Evolutionary conservation across 1,139 yeast genomes (phyloP).

Genomic region (Saccharomyces uvarum): DNA sequence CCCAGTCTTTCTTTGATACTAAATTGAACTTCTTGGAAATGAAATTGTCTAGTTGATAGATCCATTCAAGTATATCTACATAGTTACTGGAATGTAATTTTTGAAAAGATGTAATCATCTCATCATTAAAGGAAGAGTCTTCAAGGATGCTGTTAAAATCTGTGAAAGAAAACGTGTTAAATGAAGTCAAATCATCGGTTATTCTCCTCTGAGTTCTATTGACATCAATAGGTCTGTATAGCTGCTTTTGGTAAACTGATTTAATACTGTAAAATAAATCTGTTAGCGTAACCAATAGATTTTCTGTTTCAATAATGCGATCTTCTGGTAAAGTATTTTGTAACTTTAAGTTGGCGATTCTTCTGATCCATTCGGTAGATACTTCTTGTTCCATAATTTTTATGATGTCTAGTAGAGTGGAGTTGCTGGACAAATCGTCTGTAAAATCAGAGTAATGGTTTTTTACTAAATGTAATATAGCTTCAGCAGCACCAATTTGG

Average conservation of each 20-base stretch:
- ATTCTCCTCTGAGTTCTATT: slow-evolving; percentile 20
- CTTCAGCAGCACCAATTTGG: slow-evolving; percentile 76
- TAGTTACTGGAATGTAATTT: slow-evolving; percentile 40
- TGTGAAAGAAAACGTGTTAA: slow-evolving; percentile 14
- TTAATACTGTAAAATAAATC: slow-evolving; percentile 63
- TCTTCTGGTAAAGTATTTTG: slow-evolving; percentile 3
- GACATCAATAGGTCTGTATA: slow-evolving; percentile 60
- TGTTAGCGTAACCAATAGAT: slow-evolving; percentile 43
- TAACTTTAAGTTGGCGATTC: slow-evolving; percentile 13
- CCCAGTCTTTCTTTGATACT: slow-evolving; percentile 71
- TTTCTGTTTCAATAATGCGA: slow-evolving; percentile 31
- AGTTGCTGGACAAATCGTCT: slow-evolving; percentile 56
- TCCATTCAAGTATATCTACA: slow-evolving; percentile 31
- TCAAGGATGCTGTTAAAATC: slow-evolving; percentile 14
- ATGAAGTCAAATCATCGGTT: slow-evolving; percentile 14
- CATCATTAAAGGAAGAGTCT: slow-evolving; percentile 14
- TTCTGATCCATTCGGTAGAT: slow-evolving; percentile 59
- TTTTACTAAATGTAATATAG: slow-evolving; percentile 60
- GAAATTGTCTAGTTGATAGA: slow-evolving; percentile 57
- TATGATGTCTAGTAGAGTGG: slow-evolving; percentile 56
- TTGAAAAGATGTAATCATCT: slow-evolving; percentile 23
- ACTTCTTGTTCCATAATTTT: slow-evolving; percentile 63
- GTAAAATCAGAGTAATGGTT: slow-evolving; percentile 72
- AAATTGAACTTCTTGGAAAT: slow-evolving; percentile 53
- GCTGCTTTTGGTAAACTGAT: slow-evolving; percentile 68